These are phyloP conservation scores for Didymosphaeria variabile DNA, from an alignment of 2,329 filamentous ascomycete species.

Conservation along the genomic window DNA sequence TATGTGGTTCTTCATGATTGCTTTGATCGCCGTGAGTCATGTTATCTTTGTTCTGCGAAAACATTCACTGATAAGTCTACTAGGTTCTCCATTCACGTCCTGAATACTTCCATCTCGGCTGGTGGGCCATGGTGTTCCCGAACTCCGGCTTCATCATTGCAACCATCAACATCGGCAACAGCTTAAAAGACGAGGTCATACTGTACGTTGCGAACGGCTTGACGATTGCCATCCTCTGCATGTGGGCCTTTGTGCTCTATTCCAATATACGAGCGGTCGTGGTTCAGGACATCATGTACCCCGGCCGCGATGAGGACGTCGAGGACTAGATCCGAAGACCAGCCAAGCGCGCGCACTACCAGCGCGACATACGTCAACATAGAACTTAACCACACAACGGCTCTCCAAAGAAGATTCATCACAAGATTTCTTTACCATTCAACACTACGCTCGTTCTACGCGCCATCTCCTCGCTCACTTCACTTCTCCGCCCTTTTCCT, in stretches of 20 bases:
- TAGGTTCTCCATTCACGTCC: slow-evolving; percentile 45
- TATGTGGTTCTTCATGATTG: slow-evolving; percentile 64
- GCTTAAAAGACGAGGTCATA: slow-evolving; percentile 46
- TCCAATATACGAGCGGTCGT: slow-evolving; percentile 62
- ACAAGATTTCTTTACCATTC: neutral
- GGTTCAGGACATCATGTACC: slow-evolving; percentile 64
- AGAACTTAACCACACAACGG: neutral
- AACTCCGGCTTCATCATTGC: slow-evolving; percentile 55
- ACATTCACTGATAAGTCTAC: slow-evolving; percentile 16
- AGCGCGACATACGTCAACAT: neutral
- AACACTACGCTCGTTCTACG: slow-evolving; percentile 6
- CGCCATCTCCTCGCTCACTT: slow-evolving; percentile 2
- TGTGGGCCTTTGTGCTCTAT: slow-evolving; percentile 65
- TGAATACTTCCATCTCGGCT: slow-evolving; percentile 67
- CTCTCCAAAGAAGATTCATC: slow-evolving; percentile 5
- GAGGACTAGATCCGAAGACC: slow-evolving; percentile 36
- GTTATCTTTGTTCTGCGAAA: too few relatives aligned
- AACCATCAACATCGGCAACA: slow-evolving; percentile 52
- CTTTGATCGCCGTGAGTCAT: slow-evolving; percentile 48
- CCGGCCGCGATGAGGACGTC: slow-evolving; percentile 67
- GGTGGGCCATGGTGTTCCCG: slow-evolving; percentile 67
- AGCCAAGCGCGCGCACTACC: neutral
- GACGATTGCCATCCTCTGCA: slow-evolving; percentile 61
- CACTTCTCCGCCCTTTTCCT: neutral
- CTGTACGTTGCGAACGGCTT: slow-evolving; percentile 56